Evolutionary conservation across 805 yeast species (phyloP).

Genomic region (Pichia sporocuriosa): DNA sequence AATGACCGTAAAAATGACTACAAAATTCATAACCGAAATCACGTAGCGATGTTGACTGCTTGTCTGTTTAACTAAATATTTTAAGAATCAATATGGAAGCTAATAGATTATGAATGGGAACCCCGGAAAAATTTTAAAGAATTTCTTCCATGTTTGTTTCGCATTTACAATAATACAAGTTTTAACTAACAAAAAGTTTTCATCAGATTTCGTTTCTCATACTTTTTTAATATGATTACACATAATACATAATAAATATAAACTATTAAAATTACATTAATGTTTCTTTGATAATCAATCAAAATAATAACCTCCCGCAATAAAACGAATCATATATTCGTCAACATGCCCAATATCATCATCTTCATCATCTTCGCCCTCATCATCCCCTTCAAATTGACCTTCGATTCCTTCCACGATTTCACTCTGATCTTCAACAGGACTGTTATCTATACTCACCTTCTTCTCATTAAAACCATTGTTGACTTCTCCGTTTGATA

Average conservation of each 20-base stretch:
- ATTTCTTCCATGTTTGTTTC: too few species aligned
- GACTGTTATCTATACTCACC: too few species aligned
- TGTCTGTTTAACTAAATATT: too few species aligned
- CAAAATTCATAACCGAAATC: too few species aligned
- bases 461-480: conserved; percentile 9
- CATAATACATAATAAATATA: background rate
- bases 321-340: conserved; percentile 90
- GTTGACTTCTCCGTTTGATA: conserved; percentile 7
- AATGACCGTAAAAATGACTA: too few species aligned
- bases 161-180: too few species aligned
- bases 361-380: conserved; percentile 40
- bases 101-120: too few species aligned
- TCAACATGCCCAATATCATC: conserved; percentile 80
- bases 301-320: conserved; percentile 73
- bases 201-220: too few species aligned
- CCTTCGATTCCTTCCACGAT: background rate
- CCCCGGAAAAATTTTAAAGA: too few species aligned
- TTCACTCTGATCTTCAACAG: conserved; percentile 22
- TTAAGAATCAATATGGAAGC: too few species aligned
- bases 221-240: background rate
- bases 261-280: background rate
- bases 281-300: conserved; percentile 20
- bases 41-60: too few species aligned
- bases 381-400: background rate
- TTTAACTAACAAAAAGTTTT: too few species aligned